phyloP scores from a whole-genome alignment of 768 basidiomycete species.

The Tricholoma flavovirens region DNA sequence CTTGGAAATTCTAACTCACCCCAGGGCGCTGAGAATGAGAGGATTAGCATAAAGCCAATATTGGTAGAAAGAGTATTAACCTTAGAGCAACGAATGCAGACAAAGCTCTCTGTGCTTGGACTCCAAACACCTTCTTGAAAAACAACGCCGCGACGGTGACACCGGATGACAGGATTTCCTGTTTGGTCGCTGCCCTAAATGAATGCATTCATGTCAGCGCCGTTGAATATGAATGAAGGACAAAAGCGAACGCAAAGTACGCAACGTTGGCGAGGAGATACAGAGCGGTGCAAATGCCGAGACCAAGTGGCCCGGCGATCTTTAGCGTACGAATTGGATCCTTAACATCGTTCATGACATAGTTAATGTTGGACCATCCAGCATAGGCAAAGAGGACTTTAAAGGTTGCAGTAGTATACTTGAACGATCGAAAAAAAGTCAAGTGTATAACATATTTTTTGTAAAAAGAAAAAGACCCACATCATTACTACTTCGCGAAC shows the following conservation, averaged over 20 bases:
- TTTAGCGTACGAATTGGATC: too few relatives aligned
- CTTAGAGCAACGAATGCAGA: too few relatives aligned
- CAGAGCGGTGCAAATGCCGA: constrained; percentile 35
- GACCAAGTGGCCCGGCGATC: too few relatives aligned
- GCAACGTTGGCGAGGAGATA: constrained; percentile 51
- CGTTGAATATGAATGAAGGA: too few relatives aligned
- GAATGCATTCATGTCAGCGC: constrained; percentile 38
- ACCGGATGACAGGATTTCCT: constrained; percentile 54
- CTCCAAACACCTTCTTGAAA: constrained; percentile 62
- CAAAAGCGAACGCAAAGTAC: background rate
- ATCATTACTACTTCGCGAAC: background rate
- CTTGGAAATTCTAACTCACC: background rate
- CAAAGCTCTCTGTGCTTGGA: constrained; percentile 30
- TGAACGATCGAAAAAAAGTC: too few relatives aligned
- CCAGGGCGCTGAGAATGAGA: background rate
- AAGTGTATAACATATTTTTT: background rate
- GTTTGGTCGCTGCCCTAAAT: constrained; percentile 60
- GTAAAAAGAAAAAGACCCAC: background rate
- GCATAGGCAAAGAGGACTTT: constrained; percentile 48
- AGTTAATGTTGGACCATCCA: constrained; percentile 66
- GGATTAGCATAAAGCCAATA: background rate
- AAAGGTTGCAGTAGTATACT: background rate
- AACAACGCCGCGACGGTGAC: constrained; percentile 60
- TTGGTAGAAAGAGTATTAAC: background rate
- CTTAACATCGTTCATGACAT: constrained; percentile 57